Evolutionary conservation across 1,284 basidiomycete genomes (phyloP), one percentile per base, ranked within the genome.

Genomic region (Tilletiopsis washingtonensis): DNA sequence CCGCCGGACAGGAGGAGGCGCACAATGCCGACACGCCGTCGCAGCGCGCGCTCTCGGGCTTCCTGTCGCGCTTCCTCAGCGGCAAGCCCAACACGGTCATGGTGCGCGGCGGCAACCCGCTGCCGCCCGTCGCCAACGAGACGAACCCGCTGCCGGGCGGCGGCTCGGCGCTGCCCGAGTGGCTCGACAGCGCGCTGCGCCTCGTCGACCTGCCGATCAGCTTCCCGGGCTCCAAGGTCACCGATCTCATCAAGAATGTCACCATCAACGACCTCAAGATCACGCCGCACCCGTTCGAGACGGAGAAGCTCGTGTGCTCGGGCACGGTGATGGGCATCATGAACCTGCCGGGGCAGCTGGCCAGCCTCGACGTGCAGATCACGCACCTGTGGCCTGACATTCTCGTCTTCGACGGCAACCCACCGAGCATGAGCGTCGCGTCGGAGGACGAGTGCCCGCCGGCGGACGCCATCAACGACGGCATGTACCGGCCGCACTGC

Each of bases 341-440:
- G 51, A 60, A 60, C 47, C 49, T 69, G 49, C 66, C 66, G 12
- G 64, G 56, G 34, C 55, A 69, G 55, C 55, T 69, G 11, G 59
- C 57, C 40, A 58, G 56, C 19, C 57, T 69, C 23, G 64, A 69
- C 48, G 58, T 69, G 38, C 46, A 67, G 53, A 62, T 69, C 45
- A 64, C 62, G 21, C 52, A 64, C 46, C 48, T 69, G 39, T 69
- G 66, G 66, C 66, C 66, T 1, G 66, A 69, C 40, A 66, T 69
- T 32, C 47, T 69, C 23, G 60, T 69, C 11, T 69, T 55, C 34
- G 58, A 69, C 26, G 66, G 66, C 11, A 57, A 63, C 43, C 66
- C 66, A 21, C 66, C 66, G 2, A 59, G 58, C 45, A 64, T 69
- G 59, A 46, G 56, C 12, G 36, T 55, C 29, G 53, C 29, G 9